Evolutionary conservation across 441 rosid species (phyloP), one percentile per base, ranked within the genome.

Genomic region (Isatis lusitanica): DNA sequence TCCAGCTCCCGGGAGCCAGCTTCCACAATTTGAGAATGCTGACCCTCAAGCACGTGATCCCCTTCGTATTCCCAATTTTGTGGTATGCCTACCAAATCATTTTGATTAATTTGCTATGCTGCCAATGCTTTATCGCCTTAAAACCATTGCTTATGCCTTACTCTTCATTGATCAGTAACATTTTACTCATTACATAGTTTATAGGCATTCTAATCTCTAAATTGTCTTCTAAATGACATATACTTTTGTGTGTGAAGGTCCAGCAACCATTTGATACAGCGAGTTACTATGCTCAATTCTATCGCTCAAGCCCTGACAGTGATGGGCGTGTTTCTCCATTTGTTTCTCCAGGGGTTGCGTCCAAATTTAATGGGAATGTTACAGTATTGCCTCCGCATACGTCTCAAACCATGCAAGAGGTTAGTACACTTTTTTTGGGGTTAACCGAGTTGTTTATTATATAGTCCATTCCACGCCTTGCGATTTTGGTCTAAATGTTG

Each of bases 311-410:
- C 78, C 75, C 87, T 66, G 97, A 94, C 35, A 71, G 79, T 66
- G 97, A 92, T 62, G 97, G 97, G 39, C 88, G 92, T 33, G 75
- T 90, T 81, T 94, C 97, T 63, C 93, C 98, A 8, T 91, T 91
- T 68, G 77, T 90, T 75, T 68, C 89, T 31, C 71, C 91, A 78
- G 96, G 88, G 82, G 85, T 83, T 82, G 84, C 90, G 40, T 68
- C 90, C 69, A 94, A 90, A 80, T 92, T 87, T 83, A 90, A 88
- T 74, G 97, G 95, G 64, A 89, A 84, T 87, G 86, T 82, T 79
- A 82, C 90, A 44, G 76, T 84, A 47, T 73, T 88, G 83, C 94
- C 91, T 78, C 87, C 88, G 51, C 96, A 86, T 73, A 76, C 94
- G 70, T 80, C 93, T 76, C 97, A 85, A 72, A 78, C 93, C 78